Percentiles rank a stretch among this genome's conserved stretches.
Evolutionary conservation across 1,284 basidiomycete genomes (phyloP).

Genomic region (Marasmius oreades): DNA sequence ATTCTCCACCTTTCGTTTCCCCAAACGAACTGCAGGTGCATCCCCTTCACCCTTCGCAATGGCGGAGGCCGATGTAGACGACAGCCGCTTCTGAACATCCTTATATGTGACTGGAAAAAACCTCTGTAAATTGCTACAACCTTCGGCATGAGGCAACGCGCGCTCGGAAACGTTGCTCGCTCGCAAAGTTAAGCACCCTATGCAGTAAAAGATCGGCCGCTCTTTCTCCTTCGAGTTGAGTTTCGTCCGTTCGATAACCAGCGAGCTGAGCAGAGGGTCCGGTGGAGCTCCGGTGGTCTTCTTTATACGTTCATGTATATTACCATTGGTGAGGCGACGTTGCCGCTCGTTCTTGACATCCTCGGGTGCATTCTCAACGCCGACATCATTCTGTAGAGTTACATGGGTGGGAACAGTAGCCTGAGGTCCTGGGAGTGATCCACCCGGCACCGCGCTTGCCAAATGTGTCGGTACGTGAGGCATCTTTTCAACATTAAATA

Average conservation of each 20-base stretch:
- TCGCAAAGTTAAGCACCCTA: not conserved
- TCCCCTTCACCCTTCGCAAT: not conserved
- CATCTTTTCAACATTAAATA: too few relatives aligned
- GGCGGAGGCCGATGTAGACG: not conserved
- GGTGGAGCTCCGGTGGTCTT: not conserved
- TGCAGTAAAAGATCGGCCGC: too few relatives aligned
- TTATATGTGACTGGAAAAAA: not conserved
- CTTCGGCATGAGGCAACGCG: not conserved
- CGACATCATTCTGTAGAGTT: not conserved
- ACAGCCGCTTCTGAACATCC: not conserved
- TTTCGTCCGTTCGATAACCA: not conserved
- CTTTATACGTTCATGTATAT: not conserved
- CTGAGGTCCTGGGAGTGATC: not conserved
- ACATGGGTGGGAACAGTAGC: not conserved
- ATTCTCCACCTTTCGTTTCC: conserved; percentile 6
- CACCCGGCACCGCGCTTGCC: not conserved
- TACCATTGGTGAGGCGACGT: not conserved
- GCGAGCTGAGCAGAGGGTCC: not conserved
- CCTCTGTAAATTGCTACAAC: not conserved
- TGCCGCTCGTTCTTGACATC: not conserved
- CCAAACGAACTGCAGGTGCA: conserved; percentile 3
- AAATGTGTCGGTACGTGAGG: not conserved
- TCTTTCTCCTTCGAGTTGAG: not conserved
- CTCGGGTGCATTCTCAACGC: not conserved
- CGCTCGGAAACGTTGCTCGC: not conserved